Evolutionary conservation across 345 rosid species (phyloP).

Genomic region (Psidium guajava): DNA sequence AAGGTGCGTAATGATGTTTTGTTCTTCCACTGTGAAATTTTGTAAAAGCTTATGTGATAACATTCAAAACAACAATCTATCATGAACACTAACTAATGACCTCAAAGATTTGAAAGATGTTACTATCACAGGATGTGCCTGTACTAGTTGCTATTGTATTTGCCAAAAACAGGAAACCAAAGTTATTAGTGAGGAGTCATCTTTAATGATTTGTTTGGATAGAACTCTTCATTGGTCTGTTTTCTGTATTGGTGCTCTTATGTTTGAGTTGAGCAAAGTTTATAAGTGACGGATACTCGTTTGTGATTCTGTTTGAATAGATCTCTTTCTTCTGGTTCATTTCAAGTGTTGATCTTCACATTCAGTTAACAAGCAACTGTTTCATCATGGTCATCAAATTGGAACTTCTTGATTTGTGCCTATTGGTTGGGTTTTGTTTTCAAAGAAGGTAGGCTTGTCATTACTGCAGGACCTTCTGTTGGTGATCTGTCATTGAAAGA

Average conservation of each 20-base stretch:
- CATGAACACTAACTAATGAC: not conserved
- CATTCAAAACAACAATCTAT: not conserved
- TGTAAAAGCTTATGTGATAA: not conserved
- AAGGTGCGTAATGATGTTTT: constrained; percentile 32
- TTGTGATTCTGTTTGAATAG: not conserved
- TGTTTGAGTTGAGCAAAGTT: not conserved
- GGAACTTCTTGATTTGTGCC: not conserved
- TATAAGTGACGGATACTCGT: not conserved
- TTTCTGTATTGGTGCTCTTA: not conserved
- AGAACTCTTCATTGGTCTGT: not conserved
- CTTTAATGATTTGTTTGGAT: not conserved
- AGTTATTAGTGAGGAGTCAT: not conserved
- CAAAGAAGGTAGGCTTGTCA: constrained; percentile 2
- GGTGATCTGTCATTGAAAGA: constrained; percentile 69
- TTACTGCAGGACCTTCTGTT: constrained; percentile 24
- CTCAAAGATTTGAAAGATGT: not conserved
- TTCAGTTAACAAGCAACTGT: not conserved
- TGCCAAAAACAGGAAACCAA: not conserved
- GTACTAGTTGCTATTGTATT: not conserved
- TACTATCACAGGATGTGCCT: not conserved
- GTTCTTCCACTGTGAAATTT: not conserved
- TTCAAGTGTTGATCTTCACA: not conserved
- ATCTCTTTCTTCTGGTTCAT: not conserved
- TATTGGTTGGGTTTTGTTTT: not conserved
- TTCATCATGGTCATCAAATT: not conserved